A percentile compares a stretch with the other conserved stretches of the same genome.
Conservation (phyloP, 2,329 filamentous ascomycete genomes). For the Dactylonectria estremocensis region DNA sequence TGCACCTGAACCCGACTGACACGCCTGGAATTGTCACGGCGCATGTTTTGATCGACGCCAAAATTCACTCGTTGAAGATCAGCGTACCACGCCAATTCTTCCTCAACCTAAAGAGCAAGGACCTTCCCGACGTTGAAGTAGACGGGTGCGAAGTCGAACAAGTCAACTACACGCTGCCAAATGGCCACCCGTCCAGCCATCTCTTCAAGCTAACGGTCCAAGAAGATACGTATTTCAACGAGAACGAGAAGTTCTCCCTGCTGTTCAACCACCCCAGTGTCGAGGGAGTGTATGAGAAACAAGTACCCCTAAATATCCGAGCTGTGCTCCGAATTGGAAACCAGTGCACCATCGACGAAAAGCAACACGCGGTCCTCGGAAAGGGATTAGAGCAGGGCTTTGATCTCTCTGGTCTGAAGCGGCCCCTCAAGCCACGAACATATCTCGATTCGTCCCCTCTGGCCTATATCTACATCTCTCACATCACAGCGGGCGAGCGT, state of each 20-base stretch:
- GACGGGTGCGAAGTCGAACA: constrained; percentile 91
- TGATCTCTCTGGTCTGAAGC: constrained; percentile 82
- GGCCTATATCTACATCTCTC: constrained; percentile 92
- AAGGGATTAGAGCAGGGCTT: constrained; percentile 96
- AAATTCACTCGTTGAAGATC: constrained; percentile 89
- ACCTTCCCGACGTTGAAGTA: constrained; percentile 90
- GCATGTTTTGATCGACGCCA: constrained; percentile 93
- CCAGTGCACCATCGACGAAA: constrained; percentile 93
- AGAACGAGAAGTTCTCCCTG: constrained; percentile 84
- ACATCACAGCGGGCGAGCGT: constrained; percentile 90
- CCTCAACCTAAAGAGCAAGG: constrained; percentile 89
- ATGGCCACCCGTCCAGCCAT: constrained; percentile 93
- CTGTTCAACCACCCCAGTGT: constrained; percentile 95
- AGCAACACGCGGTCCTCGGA: constrained; percentile 89
- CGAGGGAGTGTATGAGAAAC: constrained; percentile 96
- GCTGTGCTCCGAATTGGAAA: constrained; percentile 93
- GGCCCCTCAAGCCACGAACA: constrained; percentile 72
- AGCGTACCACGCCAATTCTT: constrained; percentile 92
- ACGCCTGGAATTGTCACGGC: constrained; percentile 89
- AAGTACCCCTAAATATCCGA: constrained; percentile 88
- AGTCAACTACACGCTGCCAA: constrained; percentile 92
- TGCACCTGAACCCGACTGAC: constrained; percentile 88
- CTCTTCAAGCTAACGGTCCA: constrained; percentile 94
- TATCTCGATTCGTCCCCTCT: constrained; percentile 85
- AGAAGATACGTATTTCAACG: constrained; percentile 88